These are phyloP conservation scores for Cyathus olla DNA, from an alignment of 1,284 basidiomycete genomes.

Conservation along the genomic window DNA sequence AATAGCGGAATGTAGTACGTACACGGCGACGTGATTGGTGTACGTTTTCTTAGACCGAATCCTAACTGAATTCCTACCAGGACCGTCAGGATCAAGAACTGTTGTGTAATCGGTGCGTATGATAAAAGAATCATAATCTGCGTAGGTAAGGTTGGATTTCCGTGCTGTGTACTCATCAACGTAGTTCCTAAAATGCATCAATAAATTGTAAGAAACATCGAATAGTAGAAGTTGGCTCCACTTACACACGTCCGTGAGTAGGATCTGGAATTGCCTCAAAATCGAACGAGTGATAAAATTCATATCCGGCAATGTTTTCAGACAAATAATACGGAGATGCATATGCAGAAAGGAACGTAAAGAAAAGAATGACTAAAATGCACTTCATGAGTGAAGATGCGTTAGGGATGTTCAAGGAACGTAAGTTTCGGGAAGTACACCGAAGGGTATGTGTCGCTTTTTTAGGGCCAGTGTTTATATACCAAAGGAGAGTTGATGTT, in stretches of 20 bases:
- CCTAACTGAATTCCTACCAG: conserved; percentile 72
- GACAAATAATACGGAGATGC: conserved; percentile 29
- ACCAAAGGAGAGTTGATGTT: too few species aligned
- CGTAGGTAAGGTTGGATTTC: neutral
- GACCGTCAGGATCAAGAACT: conserved; percentile 53
- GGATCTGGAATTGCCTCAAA: conserved; percentile 62
- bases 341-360: conserved; percentile 3
- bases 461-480: too few species aligned
- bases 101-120: conserved; percentile 65
- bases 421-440: too few species aligned
- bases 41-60: conserved; percentile 63
- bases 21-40: conserved; percentile 68
- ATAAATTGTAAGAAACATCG: neutral
- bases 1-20: neutral
- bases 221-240: conserved; percentile 9
- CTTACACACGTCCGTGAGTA: conserved; percentile 69
- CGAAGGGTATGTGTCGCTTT: too few species aligned
- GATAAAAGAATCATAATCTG: conserved; percentile 45
- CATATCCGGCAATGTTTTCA: conserved; percentile 55
- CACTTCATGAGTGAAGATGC: too few species aligned
- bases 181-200: conserved; percentile 30
- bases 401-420: too few species aligned
- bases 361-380: neutral
- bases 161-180: neutral
- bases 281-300: conserved; percentile 57